Conservation (phyloP, 129 eudicot species). For the Silybum marianum region DNA sequence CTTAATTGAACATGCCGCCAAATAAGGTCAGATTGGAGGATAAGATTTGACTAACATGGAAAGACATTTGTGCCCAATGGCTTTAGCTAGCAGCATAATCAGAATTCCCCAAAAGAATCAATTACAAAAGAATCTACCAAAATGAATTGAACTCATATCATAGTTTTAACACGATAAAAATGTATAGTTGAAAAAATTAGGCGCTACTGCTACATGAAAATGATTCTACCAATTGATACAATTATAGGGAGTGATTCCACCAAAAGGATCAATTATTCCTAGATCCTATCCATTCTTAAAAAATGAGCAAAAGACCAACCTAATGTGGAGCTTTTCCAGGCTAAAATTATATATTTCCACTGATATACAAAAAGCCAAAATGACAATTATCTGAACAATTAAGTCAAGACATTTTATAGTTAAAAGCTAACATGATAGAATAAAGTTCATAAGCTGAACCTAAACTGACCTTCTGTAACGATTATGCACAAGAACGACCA, state of each 20-base stretch:
- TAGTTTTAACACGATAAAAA: neutral
- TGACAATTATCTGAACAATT: neutral
- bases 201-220: neutral
- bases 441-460: neutral
- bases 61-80: neutral
- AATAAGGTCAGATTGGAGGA: neutral
- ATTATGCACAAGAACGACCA: slow-evolving; percentile 86
- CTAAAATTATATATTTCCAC: no score
- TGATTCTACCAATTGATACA: neutral
- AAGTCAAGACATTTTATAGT: neutral
- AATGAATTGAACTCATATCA: no score
- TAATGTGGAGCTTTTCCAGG: no score
- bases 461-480: slow-evolving; percentile 80
- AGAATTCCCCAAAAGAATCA: neutral
- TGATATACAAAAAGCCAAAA: no score
- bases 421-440: neutral
- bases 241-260: neutral
- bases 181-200: neutral
- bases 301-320: no score
- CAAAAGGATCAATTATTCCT: no score
- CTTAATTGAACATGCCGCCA: neutral
- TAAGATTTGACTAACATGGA: neutral
- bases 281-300: no score
- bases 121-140: neutral
- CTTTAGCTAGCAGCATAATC: neutral